phyloP scores from a whole-genome alignment of 495 filamentous ascomycete genomes.

The Diplogelasinospora grovesii region DNA sequence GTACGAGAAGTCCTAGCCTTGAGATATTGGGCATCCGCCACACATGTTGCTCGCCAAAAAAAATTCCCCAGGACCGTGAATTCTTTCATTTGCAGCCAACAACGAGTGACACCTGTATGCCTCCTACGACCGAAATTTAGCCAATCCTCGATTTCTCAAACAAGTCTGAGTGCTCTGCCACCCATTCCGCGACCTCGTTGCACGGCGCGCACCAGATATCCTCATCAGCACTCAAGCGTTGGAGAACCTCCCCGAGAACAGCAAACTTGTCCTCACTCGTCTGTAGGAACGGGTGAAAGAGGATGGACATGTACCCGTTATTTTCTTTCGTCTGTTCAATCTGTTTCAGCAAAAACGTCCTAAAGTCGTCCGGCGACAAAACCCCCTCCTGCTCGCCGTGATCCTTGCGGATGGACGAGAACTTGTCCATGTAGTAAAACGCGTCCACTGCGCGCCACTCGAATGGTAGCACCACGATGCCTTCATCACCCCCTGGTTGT shows the following conservation, averaged over 20 bases:
- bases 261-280: conserved; percentile 21
- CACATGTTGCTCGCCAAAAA: too few relatives aligned
- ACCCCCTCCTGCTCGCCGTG: conserved; percentile 13
- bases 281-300: conserved; percentile 30
- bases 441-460: conserved; percentile 29
- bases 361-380: conserved; percentile 12
- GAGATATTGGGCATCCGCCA: too few relatives aligned
- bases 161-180: conserved; percentile 6
- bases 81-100: too few relatives aligned
- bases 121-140: too few relatives aligned
- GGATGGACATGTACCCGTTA: conserved; percentile 20
- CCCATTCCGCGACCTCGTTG: conserved; percentile 19
- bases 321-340: conserved; percentile 15
- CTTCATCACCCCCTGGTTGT: conserved; percentile 11
- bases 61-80: too few relatives aligned
- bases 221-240: conserved; percentile 10
- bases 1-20: too few relatives aligned
- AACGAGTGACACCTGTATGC: too few relatives aligned
- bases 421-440: conserved; percentile 33
- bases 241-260: conserved; percentile 19
- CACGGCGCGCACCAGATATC: conserved; percentile 26
- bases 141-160: too few relatives aligned
- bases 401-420: conserved; percentile 11
- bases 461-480: conserved; percentile 27
- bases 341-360: conserved; percentile 15